A percentile compares a stretch with the other conserved stretches of the same genome.
These are phyloP conservation scores for Globisporangium rhizosaccharum DNA, from an alignment of 352 stramenopile species.

Conservation along the genomic window DNA sequence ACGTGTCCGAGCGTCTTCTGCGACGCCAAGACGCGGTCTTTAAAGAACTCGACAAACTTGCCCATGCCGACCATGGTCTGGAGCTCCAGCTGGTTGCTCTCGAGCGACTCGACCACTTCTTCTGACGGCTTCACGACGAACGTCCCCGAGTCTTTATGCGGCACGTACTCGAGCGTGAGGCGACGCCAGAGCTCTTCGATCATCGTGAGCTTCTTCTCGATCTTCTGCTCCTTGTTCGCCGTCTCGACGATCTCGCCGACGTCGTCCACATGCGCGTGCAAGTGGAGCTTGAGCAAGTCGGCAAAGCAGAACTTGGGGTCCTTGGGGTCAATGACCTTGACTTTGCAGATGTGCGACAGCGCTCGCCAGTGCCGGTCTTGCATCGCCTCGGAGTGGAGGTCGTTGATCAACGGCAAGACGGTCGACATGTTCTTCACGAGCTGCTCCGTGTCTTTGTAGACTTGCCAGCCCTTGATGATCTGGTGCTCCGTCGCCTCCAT, in stretches of 20 bases:
- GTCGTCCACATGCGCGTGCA: conserved; percentile 81
- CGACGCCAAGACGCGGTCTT: conserved; percentile 69
- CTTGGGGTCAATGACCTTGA: conserved; percentile 84
- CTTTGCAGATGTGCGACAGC: conserved; percentile 77
- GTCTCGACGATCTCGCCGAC: conserved; percentile 86
- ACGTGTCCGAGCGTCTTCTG: conserved; percentile 83
- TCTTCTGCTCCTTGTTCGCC: conserved; percentile 87
- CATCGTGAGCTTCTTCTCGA: conserved; percentile 87
- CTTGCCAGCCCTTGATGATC: conserved; percentile 85
- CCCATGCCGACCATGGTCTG: conserved; percentile 89
- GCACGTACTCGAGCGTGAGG: conserved; percentile 81
- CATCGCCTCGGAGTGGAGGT: conserved; percentile 94
- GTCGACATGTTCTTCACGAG: conserved; percentile 86
- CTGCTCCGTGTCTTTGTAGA: conserved; percentile 85
- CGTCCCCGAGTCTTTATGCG: conserved; percentile 82
- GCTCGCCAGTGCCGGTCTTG: conserved; percentile 92
- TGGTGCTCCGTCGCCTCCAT: conserved; percentile 76
- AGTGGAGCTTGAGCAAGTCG: conserved; percentile 77
- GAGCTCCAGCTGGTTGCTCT: conserved; percentile 84
- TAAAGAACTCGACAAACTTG: conserved; percentile 91
- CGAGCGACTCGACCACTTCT: conserved; percentile 80
- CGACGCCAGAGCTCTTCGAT: conserved; percentile 84
- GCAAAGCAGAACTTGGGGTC: conserved; percentile 81
- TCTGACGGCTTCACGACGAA: conserved; percentile 85
- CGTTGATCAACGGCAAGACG: conserved; percentile 89